A percentile compares a stretch with the other conserved stretches of the same genome.
phyloP scores from a whole-genome alignment of 805 yeast species.

The Sugiyamaella qingdaonensis region DNA sequence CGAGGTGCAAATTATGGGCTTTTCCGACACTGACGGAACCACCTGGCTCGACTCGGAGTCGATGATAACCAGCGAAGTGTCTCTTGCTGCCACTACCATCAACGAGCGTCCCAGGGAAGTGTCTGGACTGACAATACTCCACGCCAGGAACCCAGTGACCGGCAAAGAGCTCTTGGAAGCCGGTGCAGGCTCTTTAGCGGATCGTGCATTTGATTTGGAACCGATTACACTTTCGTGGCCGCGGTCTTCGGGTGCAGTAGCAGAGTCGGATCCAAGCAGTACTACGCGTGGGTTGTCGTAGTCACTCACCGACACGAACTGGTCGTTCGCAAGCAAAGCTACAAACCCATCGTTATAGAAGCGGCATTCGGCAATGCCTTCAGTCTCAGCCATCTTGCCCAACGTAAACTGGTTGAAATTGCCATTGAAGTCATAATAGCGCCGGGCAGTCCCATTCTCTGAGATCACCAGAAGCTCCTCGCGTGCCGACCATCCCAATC shows the following conservation, averaged over 20 bases:
- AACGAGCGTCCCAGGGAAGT: constrained; percentile 1
- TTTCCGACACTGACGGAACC: neutral
- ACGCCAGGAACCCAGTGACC: constrained; percentile 7
- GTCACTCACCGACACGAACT: constrained; percentile 40
- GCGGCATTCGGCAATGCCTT: constrained; percentile 35
- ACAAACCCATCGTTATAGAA: constrained; percentile 45
- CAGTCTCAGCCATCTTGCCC: constrained; percentile 33
- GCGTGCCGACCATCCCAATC: constrained; percentile 47
- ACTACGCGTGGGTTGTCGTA: constrained; percentile 36
- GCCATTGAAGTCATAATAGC: constrained; percentile 62
- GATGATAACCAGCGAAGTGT: neutral
- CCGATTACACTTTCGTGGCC: neutral
- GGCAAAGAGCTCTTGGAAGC: neutral
- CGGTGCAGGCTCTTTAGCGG: neutral
- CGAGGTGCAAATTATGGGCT: constrained; percentile 26
- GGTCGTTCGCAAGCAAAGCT: constrained; percentile 38
- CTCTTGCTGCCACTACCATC: neutral
- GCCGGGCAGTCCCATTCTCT: constrained; percentile 48
- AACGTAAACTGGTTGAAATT: constrained; percentile 54
- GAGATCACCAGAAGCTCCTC: constrained; percentile 58
- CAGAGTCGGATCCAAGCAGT: constrained; percentile 13
- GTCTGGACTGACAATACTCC: constrained; percentile 8
- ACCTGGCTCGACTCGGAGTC: neutral
- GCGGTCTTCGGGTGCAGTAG: neutral
- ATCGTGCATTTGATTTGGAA: neutral